Conservation (phyloP, 805 yeast genomes). For the Sugiyamaella chiloensis region DNA sequence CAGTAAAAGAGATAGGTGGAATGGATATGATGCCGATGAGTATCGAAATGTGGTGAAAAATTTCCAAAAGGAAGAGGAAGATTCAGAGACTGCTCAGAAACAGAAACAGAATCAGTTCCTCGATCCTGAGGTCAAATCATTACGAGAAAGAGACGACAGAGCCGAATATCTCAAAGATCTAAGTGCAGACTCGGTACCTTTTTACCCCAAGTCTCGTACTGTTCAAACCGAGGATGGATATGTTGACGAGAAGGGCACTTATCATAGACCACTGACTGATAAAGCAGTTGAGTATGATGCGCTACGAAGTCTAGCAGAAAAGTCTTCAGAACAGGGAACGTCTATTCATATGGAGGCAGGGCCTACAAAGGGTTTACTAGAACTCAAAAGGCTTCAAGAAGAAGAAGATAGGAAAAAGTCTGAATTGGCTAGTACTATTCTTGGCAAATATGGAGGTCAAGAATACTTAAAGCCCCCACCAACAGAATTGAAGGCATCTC, state of each 20-base stretch:
- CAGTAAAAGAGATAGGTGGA: conserved; percentile 76
- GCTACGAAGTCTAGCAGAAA: conserved; percentile 51
- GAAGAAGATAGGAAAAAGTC: conserved; percentile 31
- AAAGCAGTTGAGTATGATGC: conserved; percentile 54
- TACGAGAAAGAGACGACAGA: conserved; percentile 69
- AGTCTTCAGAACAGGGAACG: conserved; percentile 34
- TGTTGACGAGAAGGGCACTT: conserved; percentile 44
- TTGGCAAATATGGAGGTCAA: conserved; percentile 40
- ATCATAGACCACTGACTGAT: conserved; percentile 52
- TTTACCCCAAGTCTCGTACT: conserved; percentile 35
- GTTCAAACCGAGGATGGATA: conserved; percentile 32
- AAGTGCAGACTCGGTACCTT: conserved; percentile 43
- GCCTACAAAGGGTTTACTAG: conserved; percentile 46
- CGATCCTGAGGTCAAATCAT: conserved; percentile 29
- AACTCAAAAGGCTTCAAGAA: conserved; percentile 36
- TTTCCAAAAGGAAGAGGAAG: conserved; percentile 21
- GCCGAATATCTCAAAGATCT: conserved; percentile 64
- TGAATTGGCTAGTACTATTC: conserved; percentile 33
- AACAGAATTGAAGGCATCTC: conserved; percentile 14
- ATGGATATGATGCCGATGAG: conserved; percentile 65
- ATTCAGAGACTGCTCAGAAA: conserved; percentile 28
- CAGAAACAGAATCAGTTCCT: conserved; percentile 34
- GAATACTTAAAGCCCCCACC: conserved; percentile 22
- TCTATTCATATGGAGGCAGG: conserved; percentile 39
- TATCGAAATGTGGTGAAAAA: conserved; percentile 48